Evolutionary conservation across 2,329 filamentous ascomycete species (phyloP).

Genomic region (Elsinoe fawcettii): DNA sequence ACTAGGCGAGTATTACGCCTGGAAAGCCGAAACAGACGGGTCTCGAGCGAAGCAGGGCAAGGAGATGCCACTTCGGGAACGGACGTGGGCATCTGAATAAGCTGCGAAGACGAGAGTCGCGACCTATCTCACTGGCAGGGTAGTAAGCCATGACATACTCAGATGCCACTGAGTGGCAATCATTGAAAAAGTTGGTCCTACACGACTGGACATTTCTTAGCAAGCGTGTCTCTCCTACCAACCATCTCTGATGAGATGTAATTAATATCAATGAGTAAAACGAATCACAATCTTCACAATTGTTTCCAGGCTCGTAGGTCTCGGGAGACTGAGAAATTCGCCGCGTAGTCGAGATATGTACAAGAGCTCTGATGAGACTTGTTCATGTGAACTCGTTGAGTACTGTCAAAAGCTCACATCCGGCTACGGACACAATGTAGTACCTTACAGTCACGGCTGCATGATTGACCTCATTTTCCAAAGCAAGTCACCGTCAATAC

Average conservation of each 20-base stretch:
- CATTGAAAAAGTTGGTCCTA: conserved; percentile 6
- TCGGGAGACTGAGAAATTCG: no score
- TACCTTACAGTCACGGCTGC: no score
- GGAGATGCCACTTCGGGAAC: conserved; percentile 66
- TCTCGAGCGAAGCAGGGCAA: conserved; percentile 47
- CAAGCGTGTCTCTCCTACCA: background rate
- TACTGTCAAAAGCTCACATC: no score
- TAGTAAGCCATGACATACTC: background rate
- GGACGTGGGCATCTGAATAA: conserved; percentile 56
- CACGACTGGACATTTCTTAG: background rate
- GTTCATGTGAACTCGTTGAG: no score
- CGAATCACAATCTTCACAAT: background rate
- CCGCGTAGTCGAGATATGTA: no score
- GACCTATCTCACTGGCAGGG: background rate
- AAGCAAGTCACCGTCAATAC: no score
- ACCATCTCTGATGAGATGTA: background rate
- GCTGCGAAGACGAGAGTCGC: background rate
- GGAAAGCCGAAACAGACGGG: conserved; percentile 68
- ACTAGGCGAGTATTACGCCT: conserved; percentile 86
- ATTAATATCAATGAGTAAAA: background rate
- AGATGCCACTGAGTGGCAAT: background rate
- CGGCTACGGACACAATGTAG: no score
- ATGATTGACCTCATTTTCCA: no score
- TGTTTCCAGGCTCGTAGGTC: background rate
- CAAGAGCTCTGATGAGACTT: no score